Conservation (phyloP, 495 filamentous ascomycete species). For the Neurospora discreta region DNA sequence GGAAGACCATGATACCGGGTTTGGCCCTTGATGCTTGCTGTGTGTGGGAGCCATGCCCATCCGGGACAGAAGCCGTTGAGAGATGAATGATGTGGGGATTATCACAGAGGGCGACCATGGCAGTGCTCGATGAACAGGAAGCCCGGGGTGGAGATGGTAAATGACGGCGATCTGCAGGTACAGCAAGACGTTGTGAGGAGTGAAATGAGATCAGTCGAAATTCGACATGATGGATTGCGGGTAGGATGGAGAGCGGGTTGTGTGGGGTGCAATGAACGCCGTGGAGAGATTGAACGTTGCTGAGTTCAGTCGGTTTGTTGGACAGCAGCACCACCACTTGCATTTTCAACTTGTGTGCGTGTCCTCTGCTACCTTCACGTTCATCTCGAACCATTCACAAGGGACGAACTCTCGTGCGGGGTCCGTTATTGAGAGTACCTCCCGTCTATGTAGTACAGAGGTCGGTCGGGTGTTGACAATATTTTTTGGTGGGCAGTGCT, state of each 20-base stretch:
- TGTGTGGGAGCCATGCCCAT: not conserved
- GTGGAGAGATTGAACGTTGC: not conserved
- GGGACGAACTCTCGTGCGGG: not conserved
- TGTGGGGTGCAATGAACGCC: not conserved
- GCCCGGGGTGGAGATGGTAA: not conserved
- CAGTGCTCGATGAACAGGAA: not conserved
- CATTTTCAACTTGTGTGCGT: not conserved
- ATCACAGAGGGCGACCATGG: not conserved
- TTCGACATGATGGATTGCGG: not conserved
- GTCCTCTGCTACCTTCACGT: not conserved
- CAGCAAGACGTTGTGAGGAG: not conserved
- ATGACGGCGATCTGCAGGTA: not conserved
- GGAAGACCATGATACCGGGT: not conserved
- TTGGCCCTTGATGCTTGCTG: not conserved
- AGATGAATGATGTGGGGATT: not conserved
- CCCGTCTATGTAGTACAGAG: no score
- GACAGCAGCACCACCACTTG: no score
- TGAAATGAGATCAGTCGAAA: not conserved
- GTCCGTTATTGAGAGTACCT: not conserved
- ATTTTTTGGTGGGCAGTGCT: not conserved
- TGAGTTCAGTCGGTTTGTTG: no score
- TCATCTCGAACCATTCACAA: not conserved
- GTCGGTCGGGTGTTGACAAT: no score
- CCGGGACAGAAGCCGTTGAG: not conserved
- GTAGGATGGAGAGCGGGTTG: not conserved